Percentiles rank a stretch among this genome's conserved stretches.
phyloP scores from a whole-genome alignment of 208 protist genomes.

The Wallacemonas sp. region DNA sequence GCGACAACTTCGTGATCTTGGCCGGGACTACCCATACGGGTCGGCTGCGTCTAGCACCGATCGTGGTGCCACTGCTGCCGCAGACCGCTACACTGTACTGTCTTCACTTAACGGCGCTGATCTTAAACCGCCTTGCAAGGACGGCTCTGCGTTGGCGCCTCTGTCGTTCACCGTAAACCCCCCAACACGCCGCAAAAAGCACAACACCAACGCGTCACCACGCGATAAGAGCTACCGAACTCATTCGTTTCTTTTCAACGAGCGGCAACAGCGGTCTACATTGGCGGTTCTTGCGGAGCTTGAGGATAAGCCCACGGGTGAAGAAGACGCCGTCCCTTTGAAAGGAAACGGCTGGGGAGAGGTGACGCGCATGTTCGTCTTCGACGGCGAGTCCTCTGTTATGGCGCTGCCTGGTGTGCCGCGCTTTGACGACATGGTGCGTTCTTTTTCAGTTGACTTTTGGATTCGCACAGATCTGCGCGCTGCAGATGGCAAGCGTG shows the following conservation, averaged over 20 bases:
- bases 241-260: constrained; percentile 54
- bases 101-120: constrained; percentile 68
- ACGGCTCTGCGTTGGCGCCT: constrained; percentile 57
- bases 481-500: constrained; percentile 43
- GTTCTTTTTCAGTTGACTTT: constrained; percentile 79
- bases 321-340: constrained; percentile 27
- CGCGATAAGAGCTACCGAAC: constrained; percentile 36
- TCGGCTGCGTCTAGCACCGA: background rate
- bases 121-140: constrained; percentile 58
- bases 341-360: constrained; percentile 85
- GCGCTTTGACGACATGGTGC: constrained; percentile 81
- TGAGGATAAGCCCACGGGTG: constrained; percentile 12
- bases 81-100: constrained; percentile 62
- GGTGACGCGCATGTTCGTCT: constrained; percentile 48
- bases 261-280: constrained; percentile 61
- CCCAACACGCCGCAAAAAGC: constrained; percentile 25
- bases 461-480: constrained; percentile 79
- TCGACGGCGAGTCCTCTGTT: constrained; percentile 73
- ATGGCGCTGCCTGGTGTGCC: constrained; percentile 85
- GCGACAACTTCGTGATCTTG: constrained; percentile 39
- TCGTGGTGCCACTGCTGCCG: background rate
- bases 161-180: constrained; percentile 40
- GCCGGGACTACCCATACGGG: constrained; percentile 45
- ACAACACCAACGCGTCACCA: constrained; percentile 11
- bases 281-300: constrained; percentile 49